Evolutionary conservation across 768 basidiomycete species (phyloP), one percentile per base, ranked within the genome.

Genomic region (Hortiboletus campestris): DNA sequence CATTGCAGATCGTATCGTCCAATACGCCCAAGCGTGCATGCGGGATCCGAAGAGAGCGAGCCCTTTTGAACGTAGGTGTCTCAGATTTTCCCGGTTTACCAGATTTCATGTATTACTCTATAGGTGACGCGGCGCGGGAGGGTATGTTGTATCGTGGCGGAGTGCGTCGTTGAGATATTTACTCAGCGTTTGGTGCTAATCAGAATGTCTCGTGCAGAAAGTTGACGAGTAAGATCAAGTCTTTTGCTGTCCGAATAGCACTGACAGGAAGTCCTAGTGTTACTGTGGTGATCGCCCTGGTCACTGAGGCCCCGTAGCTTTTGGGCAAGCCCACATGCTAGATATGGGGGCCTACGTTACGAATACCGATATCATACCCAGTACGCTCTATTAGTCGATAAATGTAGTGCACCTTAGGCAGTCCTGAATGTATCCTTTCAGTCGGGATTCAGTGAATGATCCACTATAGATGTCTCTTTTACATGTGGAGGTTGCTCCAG

Each of bases 21-120:
- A 86, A 34, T 87, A 88, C 63, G 81, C 91, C 3, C 78, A 76
- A 56, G 70, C 75, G 28, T 89, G 87, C 66, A 92, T 93, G 91
- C 74, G 72, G 56, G 84, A 82, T 64, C 80, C 78, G 57, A 77
- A 73, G 51, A 75, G 85, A 61, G 76, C 81, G 31, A 89, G 85
- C 68, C 91, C 91, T 2, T 93, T 92, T 61, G 84, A 89, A 71
- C 80, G 87, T 82, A 67, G 64, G 84, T 74, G 8, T 25, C 22
- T 49, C 53, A 28, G 46, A 8, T 46, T 42, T 45, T 19, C n/a
- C 36, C n/a, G 14, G 36, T 58, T 25, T 13, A 43, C 35, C 52
- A 39, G 51, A 55, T 35, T 45, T 44, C 39, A 57, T 58, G 28
- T 7, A 29, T 55, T 40, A 41, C 49, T 55, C 25, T 11, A 48